Evolutionary conservation across 345 rosid genomes (phyloP).

Genomic region (Brassica cretica): DNA sequence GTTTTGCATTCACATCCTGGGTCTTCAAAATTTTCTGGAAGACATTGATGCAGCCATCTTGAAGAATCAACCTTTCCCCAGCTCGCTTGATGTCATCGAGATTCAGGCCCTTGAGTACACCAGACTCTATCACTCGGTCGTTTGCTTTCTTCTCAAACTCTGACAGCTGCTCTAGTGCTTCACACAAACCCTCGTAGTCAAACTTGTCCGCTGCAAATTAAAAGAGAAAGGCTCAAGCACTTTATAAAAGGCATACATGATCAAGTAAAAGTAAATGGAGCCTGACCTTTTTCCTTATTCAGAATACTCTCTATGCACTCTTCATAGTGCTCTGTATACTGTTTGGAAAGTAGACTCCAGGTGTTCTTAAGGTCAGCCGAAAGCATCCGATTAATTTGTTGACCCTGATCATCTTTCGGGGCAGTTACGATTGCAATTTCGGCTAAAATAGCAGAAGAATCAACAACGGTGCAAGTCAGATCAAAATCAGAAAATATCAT

Average conservation of each 20-base stretch:
- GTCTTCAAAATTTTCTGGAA: conserved; percentile 60
- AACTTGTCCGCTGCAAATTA: conserved; percentile 55
- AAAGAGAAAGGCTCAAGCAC: background rate
- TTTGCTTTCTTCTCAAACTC: conserved; percentile 84
- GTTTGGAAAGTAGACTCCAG: conserved; percentile 73
- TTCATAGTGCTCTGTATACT: conserved; percentile 85
- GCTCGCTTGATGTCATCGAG: conserved; percentile 90
- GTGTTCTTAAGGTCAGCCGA: conserved; percentile 76
- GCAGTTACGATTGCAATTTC: conserved; percentile 93
- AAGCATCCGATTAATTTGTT: conserved; percentile 62
- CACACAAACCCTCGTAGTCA: conserved; percentile 63
- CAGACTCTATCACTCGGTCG: conserved; percentile 80
- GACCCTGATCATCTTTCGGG: conserved; percentile 66
- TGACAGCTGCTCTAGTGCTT: conserved; percentile 72
- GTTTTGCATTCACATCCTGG: conserved; percentile 54
- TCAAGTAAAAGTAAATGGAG: conserved; percentile 16
- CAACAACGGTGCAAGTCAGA: conserved; percentile 89
- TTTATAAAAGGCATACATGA: background rate
- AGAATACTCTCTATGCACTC: conserved; percentile 82
- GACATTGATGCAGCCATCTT: conserved; percentile 80
- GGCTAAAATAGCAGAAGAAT: conserved; percentile 95
- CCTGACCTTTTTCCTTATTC: conserved; percentile 61
- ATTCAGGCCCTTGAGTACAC: conserved; percentile 82
- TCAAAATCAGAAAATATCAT: conserved; percentile 93
- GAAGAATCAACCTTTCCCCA: conserved; percentile 83